Evolutionary conservation across 768 basidiomycete species (phyloP).

Genomic region (Cystobasidium tubakii): DNA sequence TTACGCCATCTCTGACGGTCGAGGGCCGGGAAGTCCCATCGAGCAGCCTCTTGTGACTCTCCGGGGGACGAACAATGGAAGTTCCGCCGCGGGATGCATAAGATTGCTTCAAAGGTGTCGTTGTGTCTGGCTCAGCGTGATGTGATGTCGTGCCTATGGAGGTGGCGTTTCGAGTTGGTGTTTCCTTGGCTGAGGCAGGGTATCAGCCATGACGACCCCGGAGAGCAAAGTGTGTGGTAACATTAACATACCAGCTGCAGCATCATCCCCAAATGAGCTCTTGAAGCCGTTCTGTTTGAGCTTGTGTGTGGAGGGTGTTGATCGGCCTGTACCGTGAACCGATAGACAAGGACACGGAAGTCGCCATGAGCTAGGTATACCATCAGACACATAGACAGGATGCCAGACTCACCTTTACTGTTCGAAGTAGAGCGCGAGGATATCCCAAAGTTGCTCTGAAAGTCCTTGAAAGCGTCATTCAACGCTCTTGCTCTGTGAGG

Average conservation of each 20-base stretch:
- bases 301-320: neutral
- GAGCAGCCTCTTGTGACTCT: neutral
- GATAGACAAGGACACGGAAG: neutral
- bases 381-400: neutral
- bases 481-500: conserved; percentile 9
- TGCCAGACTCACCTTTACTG: neutral
- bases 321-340: conserved; percentile 1
- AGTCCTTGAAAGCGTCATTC: conserved; percentile 22
- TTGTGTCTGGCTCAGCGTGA: neutral
- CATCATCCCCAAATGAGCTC: conserved; percentile 13
- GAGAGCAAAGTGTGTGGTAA: neutral
- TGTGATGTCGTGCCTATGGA: neutral
- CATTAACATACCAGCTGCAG: neutral
- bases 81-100: neutral
- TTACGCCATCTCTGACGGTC: neutral
- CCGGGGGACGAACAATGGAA: neutral
- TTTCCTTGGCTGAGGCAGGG: neutral
- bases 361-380: neutral
- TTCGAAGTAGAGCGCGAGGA: neutral
- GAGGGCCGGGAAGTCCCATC: neutral
- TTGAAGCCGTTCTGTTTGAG: neutral
- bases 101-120: neutral
- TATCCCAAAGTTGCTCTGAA: conserved; percentile 19
- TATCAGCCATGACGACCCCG: no score
- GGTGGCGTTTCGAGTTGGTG: neutral